phyloP scores from a whole-genome alignment of 148 eudicot species.

The Rhododendron simsii region DNA sequence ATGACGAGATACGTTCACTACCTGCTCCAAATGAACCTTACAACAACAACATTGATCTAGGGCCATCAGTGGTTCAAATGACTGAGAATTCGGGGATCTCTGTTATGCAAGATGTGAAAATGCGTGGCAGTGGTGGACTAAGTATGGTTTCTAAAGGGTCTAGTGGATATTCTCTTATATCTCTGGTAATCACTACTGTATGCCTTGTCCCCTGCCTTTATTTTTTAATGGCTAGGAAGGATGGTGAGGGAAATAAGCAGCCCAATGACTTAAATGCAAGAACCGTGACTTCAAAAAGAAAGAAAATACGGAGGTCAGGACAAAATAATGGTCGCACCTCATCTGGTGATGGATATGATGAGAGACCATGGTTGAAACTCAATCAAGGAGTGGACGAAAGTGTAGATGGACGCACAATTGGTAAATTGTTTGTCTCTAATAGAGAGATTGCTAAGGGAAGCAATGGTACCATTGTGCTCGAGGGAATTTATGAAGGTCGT shows the following conservation, averaged over 20 bases:
- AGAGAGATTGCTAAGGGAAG: slow-evolving; percentile 92
- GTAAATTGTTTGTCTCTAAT: slow-evolving; percentile 57
- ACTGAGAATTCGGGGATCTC: slow-evolving; percentile 5
- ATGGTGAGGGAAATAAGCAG: slow-evolving; percentile 20
- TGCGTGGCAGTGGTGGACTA: slow-evolving; percentile 13
- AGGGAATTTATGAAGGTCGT: slow-evolving; percentile 85
- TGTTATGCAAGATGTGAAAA: slow-evolving; percentile 13
- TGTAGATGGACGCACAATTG: slow-evolving; percentile 51
- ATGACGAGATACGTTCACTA: slow-evolving; percentile 12
- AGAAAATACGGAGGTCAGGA: slow-evolving; percentile 55
- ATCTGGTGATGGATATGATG: slow-evolving; percentile 23
- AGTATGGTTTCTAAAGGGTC: slow-evolving; percentile 18
- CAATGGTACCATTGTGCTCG: slow-evolving; percentile 90
- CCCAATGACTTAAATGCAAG: slow-evolving; percentile 28
- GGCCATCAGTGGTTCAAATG: slow-evolving; percentile 15
- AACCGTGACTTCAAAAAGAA: slow-evolving; percentile 45
- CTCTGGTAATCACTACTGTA: slow-evolving; percentile 27
- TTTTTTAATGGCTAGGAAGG: slow-evolving; percentile 15
- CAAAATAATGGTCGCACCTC: slow-evolving; percentile 23
- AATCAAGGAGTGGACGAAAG: slow-evolving; percentile 31
- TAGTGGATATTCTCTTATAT: slow-evolving; percentile 21
- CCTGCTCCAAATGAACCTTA: slow-evolving; percentile 19
- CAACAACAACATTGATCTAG: slow-evolving; percentile 5
- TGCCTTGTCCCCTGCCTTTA: slow-evolving; percentile 21
- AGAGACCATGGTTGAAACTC: slow-evolving; percentile 31